A percentile compares a stretch with the other conserved stretches of the same genome.
These are phyloP conservation scores for Salix brachista DNA, from an alignment of 345 rosid genomes.

Conservation along the genomic window DNA sequence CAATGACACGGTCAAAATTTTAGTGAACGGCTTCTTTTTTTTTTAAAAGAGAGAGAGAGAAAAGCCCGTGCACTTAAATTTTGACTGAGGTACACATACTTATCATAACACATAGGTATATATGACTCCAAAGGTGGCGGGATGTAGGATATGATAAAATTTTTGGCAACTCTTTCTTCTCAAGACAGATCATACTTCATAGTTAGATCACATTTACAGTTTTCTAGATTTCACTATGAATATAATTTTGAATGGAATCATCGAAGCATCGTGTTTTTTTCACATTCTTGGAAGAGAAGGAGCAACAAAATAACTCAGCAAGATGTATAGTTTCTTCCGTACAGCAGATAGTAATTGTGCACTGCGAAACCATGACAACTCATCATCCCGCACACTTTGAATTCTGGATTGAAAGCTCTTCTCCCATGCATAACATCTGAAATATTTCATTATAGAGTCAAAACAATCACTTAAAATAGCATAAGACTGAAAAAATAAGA, in stretches of 20 bases:
- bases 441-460: not conserved
- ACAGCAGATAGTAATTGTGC: conserved; percentile 31
- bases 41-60: too few species aligned
- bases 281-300: not conserved
- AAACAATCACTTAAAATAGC: not conserved
- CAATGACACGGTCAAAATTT: not conserved
- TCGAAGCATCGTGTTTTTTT: not conserved
- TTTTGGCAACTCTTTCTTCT: not conserved
- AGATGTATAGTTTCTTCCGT: conserved; percentile 2
- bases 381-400: conserved; percentile 30
- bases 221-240: not conserved
- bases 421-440: conserved; percentile 40
- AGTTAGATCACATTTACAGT: not conserved
- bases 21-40: too few species aligned
- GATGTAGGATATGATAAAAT: not conserved
- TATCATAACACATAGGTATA: not conserved
- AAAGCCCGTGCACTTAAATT: too few species aligned
- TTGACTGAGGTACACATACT: not conserved
- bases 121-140: not conserved
- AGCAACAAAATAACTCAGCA: not conserved
- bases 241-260: not conserved
- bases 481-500: not conserved
- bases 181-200: not conserved
- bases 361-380: conserved; percentile 27
- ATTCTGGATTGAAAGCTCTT: conserved; percentile 29